Conservation (phyloP, 805 yeast genomes). For the Nakazawaea pomicola region DNA sequence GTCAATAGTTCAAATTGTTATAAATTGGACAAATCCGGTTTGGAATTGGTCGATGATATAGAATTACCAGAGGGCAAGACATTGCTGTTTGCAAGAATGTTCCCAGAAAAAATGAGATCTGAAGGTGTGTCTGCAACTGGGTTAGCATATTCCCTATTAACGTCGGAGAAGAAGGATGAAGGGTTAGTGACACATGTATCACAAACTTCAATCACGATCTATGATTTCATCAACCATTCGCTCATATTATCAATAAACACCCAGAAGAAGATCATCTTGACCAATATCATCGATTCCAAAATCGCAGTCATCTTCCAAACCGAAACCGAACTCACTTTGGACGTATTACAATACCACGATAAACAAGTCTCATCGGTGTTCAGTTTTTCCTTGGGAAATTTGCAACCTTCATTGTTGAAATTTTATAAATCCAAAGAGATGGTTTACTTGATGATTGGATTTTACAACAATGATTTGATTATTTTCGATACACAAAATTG, state of each 20-base stretch:
- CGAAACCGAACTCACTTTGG: not conserved
- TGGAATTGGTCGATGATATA: constrained; percentile 1
- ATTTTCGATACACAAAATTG: not conserved
- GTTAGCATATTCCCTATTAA: too few relatives aligned
- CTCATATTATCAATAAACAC: too few relatives aligned
- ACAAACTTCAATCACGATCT: not conserved
- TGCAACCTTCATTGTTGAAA: constrained; percentile 12
- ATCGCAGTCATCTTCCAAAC: not conserved
- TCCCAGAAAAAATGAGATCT: too few relatives aligned
- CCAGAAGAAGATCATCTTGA: constrained; percentile 3
- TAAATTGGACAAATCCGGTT: not conserved
- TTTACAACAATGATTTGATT: constrained; percentile 6
- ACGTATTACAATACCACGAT: not conserved
- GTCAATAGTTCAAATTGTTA: not conserved
- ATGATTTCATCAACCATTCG: not conserved
- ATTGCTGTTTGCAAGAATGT: too few relatives aligned
- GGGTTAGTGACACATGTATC: not conserved
- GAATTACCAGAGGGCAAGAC: too few relatives aligned
- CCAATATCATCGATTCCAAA: not conserved
- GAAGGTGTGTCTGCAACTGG: too few relatives aligned
- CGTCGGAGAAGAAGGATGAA: not conserved
- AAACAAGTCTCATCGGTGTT: not conserved
- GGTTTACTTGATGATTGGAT: constrained; percentile 1
- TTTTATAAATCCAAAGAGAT: not conserved
- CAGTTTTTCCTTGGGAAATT: not conserved